Conservation (phyloP, 345 rosid genomes). For the Trapa bicornis region DNA sequence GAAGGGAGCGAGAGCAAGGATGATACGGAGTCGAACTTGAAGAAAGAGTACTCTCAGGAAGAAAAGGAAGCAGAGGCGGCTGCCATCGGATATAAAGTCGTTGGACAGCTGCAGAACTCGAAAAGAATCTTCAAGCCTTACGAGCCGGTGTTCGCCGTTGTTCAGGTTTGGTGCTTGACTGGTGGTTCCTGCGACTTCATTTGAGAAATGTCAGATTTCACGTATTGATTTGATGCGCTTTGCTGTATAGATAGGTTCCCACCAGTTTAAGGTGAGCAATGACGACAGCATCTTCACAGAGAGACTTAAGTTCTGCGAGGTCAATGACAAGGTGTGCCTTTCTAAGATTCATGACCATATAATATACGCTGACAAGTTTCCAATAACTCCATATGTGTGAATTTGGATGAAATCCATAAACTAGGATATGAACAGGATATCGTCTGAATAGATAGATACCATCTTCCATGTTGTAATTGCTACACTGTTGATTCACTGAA, state of each 20-base stretch:
- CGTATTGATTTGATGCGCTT: constrained; percentile 3
- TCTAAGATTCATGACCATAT: not conserved
- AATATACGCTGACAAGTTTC: not conserved
- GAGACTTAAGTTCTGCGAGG: constrained; percentile 83
- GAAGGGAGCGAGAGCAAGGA: constrained; percentile 22
- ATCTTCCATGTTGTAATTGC: too few relatives aligned
- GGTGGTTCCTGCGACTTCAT: not conserved
- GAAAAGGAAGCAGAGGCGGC: constrained; percentile 75
- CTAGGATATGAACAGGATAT: not conserved
- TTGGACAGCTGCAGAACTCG: constrained; percentile 44
- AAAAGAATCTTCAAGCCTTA: constrained; percentile 55
- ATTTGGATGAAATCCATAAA: too few relatives aligned
- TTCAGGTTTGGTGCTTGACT: constrained; percentile 42
- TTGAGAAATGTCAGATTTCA: constrained; percentile 2
- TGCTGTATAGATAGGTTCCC: constrained; percentile 60
- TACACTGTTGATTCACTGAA: too few relatives aligned
- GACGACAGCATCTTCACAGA: constrained; percentile 72
- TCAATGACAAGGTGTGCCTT: constrained; percentile 64
- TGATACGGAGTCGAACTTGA: constrained; percentile 19
- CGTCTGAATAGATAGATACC: not conserved
- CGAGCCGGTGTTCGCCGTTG: constrained; percentile 77
- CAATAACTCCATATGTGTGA: too few relatives aligned
- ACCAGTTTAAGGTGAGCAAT: constrained; percentile 94
- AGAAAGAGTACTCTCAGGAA: constrained; percentile 47
- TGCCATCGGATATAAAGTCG: constrained; percentile 68